Conservation (phyloP, 352 stramenopile species). For the Aphanomyces cochlioides region DNA sequence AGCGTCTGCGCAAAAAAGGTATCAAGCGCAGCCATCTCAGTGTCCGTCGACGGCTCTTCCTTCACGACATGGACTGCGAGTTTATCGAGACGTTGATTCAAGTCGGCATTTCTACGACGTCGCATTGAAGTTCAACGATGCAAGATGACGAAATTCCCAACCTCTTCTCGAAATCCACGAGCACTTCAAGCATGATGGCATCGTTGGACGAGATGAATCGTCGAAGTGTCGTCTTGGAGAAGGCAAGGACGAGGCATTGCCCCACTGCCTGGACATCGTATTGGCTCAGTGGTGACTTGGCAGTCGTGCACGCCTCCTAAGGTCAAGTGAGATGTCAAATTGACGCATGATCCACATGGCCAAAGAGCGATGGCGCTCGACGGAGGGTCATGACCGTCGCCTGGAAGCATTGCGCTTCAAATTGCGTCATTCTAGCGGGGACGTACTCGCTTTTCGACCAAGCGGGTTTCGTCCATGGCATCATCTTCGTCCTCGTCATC, state of each 20-base stretch:
- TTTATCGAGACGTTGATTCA: conserved; percentile 7
- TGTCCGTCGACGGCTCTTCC: not conserved
- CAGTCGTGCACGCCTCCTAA: conserved; percentile 17
- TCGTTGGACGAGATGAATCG: conserved; percentile 16
- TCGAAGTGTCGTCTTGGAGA: conserved; percentile 12
- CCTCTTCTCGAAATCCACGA: not conserved
- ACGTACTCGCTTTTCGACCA: conserved; percentile 21
- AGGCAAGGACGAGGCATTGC: conserved; percentile 41
- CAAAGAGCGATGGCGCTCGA: conserved; percentile 61
- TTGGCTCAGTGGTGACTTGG: conserved; percentile 14
- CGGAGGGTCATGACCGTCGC: conserved; percentile 57
- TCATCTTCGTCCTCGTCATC: not conserved
- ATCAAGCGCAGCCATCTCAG: conserved; percentile 21
- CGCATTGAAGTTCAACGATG: too few species aligned
- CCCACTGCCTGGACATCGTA: conserved; percentile 47
- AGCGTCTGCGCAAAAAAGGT: conserved; percentile 15
- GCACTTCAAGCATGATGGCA: not conserved
- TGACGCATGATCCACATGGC: conserved; percentile 40
- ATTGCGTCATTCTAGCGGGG: conserved; percentile 3
- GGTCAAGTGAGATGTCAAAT: too few species aligned
- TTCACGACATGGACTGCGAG: not conserved
- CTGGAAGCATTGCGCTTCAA: not conserved
- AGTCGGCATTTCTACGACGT: conserved; percentile 10
- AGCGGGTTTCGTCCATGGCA: not conserved
- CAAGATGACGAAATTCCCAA: not conserved